phyloP scores from a whole-genome alignment of 495 filamentous ascomycete genomes.

The Neurospora pannonica region DNA sequence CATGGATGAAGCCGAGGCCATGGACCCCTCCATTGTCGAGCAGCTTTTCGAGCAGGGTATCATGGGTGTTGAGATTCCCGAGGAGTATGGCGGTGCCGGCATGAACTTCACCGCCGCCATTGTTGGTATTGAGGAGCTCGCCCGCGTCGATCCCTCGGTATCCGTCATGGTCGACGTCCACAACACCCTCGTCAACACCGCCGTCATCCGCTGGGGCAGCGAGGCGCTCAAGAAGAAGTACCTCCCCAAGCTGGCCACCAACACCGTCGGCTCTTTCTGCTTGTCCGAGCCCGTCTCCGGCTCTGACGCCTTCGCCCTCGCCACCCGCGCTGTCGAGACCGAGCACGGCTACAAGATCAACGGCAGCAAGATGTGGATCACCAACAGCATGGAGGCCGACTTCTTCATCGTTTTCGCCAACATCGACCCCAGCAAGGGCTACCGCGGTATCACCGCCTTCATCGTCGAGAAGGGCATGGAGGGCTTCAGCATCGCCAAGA shows the following conservation, averaged over 20 bases:
- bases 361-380: constrained; percentile 99
- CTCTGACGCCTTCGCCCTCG: constrained; percentile 90
- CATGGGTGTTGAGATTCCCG: constrained; percentile 96
- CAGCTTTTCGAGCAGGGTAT: constrained; percentile 94
- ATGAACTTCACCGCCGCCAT: constrained; percentile 99
- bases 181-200: constrained; percentile 96
- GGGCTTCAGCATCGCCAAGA: constrained; percentile 95
- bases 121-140: constrained; percentile 93
- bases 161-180: constrained; percentile 92
- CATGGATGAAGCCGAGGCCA: constrained; percentile 94
- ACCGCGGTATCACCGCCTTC: constrained; percentile 95
- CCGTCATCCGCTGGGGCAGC: constrained; percentile 76
- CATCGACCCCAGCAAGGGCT: constrained; percentile 74
- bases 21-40: constrained; percentile 84
- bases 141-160: constrained; percentile 87
- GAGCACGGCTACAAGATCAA: constrained; percentile 73
- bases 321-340: constrained; percentile 73
- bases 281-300: constrained; percentile 90
- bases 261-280: constrained; percentile 92
- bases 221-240: constrained; percentile 68
- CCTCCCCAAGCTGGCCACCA: constrained; percentile 78
- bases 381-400: constrained; percentile 84
- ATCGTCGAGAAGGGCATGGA: constrained; percentile 82
- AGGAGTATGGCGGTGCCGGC: constrained; percentile 90
- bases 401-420: constrained; percentile 99